Conservation (phyloP, 2,329 filamentous ascomycete species). For the Paecilomyces formosus region DNA sequence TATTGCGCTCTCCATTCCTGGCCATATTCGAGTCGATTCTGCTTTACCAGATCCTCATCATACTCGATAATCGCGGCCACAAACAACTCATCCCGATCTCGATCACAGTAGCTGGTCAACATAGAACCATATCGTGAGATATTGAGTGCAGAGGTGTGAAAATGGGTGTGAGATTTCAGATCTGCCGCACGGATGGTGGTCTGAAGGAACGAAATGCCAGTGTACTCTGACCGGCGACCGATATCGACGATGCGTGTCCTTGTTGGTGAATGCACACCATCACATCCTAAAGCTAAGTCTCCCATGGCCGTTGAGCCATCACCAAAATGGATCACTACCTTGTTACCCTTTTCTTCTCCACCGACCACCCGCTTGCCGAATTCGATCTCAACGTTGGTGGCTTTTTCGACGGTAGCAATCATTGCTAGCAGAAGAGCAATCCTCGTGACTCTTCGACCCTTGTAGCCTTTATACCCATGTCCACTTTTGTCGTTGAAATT, state of each 20-base stretch:
- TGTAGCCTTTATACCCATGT: slow-evolving; percentile 26
- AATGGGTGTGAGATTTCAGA: slow-evolving; percentile 22
- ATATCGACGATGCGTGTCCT: slow-evolving; percentile 31
- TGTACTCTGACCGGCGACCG: slow-evolving; percentile 27
- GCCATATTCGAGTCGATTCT: slow-evolving; percentile 17
- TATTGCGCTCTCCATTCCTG: slow-evolving; percentile 28
- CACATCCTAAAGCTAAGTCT: slow-evolving; percentile 33
- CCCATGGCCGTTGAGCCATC: slow-evolving; percentile 27
- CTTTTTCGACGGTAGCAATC: slow-evolving; percentile 29
- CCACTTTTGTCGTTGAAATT: slow-evolving; percentile 30
- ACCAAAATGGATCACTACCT: slow-evolving; percentile 28
- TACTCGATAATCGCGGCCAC: slow-evolving; percentile 33
- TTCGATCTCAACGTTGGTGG: slow-evolving; percentile 28
- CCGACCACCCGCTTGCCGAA: slow-evolving; percentile 35
- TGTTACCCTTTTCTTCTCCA: slow-evolving; percentile 24
- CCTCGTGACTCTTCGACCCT: slow-evolving; percentile 35
- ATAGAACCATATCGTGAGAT: slow-evolving; percentile 31
- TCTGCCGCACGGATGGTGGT: slow-evolving; percentile 20
- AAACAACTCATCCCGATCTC: slow-evolving; percentile 29
- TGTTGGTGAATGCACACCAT: slow-evolving; percentile 34
- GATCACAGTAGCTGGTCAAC: slow-evolving; percentile 33
- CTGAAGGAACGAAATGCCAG: slow-evolving; percentile 34
- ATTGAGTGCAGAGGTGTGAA: slow-evolving; percentile 33
- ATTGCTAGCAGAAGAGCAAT: slow-evolving; percentile 34
- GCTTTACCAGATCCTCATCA: slow-evolving; percentile 16